Base-by-base conservation (phyloP, 768 basidiomycete genomes). In the Leucocoprinus leucothites region DNA sequence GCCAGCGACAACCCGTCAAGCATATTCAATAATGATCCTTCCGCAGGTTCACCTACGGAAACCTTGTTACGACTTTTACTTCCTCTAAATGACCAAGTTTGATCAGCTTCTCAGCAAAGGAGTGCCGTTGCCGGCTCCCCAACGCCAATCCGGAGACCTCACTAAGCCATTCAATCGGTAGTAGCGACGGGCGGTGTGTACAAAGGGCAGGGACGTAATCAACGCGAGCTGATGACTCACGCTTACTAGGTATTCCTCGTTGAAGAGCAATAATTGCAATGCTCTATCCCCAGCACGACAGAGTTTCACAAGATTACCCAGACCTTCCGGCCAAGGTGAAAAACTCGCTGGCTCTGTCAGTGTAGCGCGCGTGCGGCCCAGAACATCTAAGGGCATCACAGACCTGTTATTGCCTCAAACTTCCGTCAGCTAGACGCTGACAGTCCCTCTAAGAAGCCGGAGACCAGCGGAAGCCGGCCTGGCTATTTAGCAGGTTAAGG, bases 401-500 rank as follows among this genome's bases (percentile, higher is more conserved):
- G 85, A 86, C 86, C 87, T 87, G 86, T 87, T 87, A 87, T 87
- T 87, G 86, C 86, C 85, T 87, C 84, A 84, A 86, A 88, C 86
- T 85, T 87, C 84, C 82, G 77, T 83, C 80, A 77, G 79, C 83
- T 87, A 86, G 77, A 70, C 72, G 84, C 81, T 78, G 78, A 86
- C 79, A 86, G 86, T 86, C 85, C 85, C 83, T 87, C 84, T 87
- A 87, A 88, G 85, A 89, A 87, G 85, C 79, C 81, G 64, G 74
- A 77, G 79, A 80, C 83, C 83, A 84, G 80, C 85, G 61, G 78
- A 81, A 82, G 84, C 78, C 81, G 71, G 79, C 81, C 82, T 77
- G 85, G 79, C 87, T 89, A 90, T 88, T 89, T 87, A 89, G 88
- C 86, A 88, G 85, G 85, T 85, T 84, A 87, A 87, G 85, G 88